These are phyloP conservation scores for Puccinia polysora DNA, from an alignment of 1,284 basidiomycete species.

Conservation along the genomic window DNA sequence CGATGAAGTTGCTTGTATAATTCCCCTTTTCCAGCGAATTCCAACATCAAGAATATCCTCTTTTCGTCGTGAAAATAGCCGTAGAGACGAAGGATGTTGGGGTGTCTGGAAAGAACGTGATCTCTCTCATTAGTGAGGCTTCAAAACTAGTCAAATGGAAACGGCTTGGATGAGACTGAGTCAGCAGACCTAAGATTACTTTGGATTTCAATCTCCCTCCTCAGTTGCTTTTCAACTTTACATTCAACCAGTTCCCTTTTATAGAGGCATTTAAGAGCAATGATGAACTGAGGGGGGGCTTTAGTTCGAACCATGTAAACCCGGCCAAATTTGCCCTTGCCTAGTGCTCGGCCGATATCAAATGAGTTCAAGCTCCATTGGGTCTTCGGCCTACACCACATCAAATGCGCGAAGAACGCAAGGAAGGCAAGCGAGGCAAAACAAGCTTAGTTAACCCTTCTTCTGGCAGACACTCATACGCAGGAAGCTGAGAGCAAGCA, in stretches of 20 bases:
- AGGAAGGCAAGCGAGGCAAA: too few species aligned
- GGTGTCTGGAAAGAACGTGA: conserved; percentile 63
- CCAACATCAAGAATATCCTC: conserved; percentile 95
- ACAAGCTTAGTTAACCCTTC: too few species aligned
- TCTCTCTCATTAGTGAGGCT: too few species aligned
- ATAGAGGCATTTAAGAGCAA: conserved; percentile 95
- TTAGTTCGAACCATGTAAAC: conserved; percentile 98
- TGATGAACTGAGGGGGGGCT: conserved; percentile 77
- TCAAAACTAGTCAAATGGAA: too few species aligned
- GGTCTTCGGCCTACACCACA: conserved; percentile 50
- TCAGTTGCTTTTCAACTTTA: conserved; percentile 84
- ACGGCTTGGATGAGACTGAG: too few species aligned
- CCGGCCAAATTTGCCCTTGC: conserved; percentile 97
- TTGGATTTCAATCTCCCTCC: conserved; percentile 97
- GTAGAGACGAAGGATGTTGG: conserved; percentile 86
- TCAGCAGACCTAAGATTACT: conserved; percentile 69
- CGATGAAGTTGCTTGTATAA: conserved; percentile 91
- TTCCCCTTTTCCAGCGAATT: conserved; percentile 92
- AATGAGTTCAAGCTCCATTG: conserved; percentile 79
- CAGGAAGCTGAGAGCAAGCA: too few species aligned
- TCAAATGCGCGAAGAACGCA: too few species aligned
- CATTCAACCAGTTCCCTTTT: conserved; percentile 89
- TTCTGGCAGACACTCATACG: too few species aligned
- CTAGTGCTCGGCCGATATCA: conserved; percentile 89
- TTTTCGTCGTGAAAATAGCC: conserved; percentile 98